phyloP scores from a whole-genome alignment of 495 filamentous ascomycete genomes.

The Penicillium manginii region DNA sequence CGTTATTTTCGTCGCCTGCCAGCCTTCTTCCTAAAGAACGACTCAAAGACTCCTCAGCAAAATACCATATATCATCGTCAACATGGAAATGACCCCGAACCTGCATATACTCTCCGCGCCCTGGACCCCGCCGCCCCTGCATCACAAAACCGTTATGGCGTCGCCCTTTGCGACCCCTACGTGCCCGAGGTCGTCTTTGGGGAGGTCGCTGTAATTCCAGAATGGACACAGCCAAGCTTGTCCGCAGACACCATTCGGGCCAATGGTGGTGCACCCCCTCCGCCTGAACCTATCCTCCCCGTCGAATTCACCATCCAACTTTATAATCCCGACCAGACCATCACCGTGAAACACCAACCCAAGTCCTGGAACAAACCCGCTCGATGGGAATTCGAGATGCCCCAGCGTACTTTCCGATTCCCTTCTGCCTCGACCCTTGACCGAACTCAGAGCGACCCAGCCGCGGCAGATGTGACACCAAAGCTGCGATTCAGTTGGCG shows the following conservation, averaged over 20 bases:
- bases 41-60: slow-evolving; percentile 55
- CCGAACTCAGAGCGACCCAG: slow-evolving; percentile 69
- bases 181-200: slow-evolving; percentile 81
- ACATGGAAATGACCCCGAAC: slow-evolving; percentile 75
- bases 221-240: slow-evolving; percentile 80
- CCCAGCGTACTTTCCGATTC: slow-evolving; percentile 78
- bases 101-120: slow-evolving; percentile 77
- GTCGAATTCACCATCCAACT: slow-evolving; percentile 80
- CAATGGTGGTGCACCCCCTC: slow-evolving; percentile 68
- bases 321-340: slow-evolving; percentile 90
- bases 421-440: slow-evolving; percentile 80
- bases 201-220: slow-evolving; percentile 81
- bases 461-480: slow-evolving; percentile 70
- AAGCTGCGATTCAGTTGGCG: slow-evolving; percentile 89
- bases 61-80: slow-evolving; percentile 72
- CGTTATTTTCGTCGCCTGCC: slow-evolving; percentile 28
- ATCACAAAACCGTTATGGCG: slow-evolving; percentile 81
- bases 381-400: slow-evolving; percentile 91
- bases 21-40: slow-evolving; percentile 68
- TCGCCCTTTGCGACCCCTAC: slow-evolving; percentile 81
- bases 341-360: slow-evolving; percentile 69
- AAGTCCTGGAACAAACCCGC: slow-evolving; percentile 78
- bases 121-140: slow-evolving; percentile 69
- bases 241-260: slow-evolving; percentile 78
- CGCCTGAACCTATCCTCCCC: slow-evolving; percentile 77